Base-by-base conservation (phyloP, 768 basidiomycete genomes). In the Fomitopsis serialis region DNA sequence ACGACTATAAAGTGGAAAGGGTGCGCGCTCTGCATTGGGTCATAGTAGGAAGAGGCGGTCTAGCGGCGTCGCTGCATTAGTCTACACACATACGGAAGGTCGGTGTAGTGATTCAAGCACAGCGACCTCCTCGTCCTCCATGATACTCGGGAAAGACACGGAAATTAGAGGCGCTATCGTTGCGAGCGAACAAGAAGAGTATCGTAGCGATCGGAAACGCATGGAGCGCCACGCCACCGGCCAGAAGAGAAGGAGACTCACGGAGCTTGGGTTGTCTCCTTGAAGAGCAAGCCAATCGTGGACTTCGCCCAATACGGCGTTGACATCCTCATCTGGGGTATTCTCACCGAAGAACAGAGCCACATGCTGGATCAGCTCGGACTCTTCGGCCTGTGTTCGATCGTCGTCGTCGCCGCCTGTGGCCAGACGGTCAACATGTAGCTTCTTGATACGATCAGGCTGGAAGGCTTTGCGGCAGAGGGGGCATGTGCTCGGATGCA, bases 381-480 rank as follows among this genome's bases (percentile, higher is more conserved):
- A 50, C 27, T 61, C 61, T 23, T 62, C 60, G 27, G 32, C 23
- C 45, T 29, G 21, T 7, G 42, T 42, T 23, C 34, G 44, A n/a
- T 58, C 45, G 21, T 54, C 52, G 15, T 37, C 49, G 24, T 34
- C 52, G 24, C 40, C 29, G 8, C 25, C 19, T 5, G 58, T 54
- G 6, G 57, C 48, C 45, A 55, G 59, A 29, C 58, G 60, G 58
- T 81, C 84, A 60, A 88, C 78, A 66, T 86, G 82, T n/a, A 88
- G 69, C 62, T 78, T 84, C 70, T 84, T 85, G 62, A 82, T 69
- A 53, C 79, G 76, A 42, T 78, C 77, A n/a, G 73, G 72, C 40
- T 70, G 64, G 69, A 81, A 88, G 0, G 72, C 46, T 63, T 82
- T 84, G 59, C 86, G 78, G 66, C 86, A 88, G 24, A 87, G 75